Conservation (phyloP, 2,329 filamentous ascomycete species). For the Ophiostoma sp. region DNA sequence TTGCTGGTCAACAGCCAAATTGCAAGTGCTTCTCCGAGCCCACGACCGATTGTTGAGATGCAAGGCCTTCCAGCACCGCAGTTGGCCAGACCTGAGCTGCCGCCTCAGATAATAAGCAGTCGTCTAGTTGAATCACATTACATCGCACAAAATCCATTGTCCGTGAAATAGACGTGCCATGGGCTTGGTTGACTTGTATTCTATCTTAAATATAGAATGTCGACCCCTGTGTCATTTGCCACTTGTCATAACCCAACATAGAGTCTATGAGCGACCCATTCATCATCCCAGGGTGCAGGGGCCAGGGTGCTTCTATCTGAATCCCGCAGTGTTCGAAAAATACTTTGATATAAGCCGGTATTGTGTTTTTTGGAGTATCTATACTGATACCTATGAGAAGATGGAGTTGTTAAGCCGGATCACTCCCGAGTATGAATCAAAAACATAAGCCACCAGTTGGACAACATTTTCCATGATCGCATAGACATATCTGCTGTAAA, state of each 20-base stretch:
- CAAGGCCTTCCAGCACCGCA: background rate
- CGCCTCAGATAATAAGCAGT: background rate
- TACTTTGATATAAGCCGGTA: background rate
- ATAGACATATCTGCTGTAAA: too few species aligned
- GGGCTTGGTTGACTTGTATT: background rate
- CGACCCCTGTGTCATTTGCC: background rate
- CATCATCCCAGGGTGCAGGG: background rate
- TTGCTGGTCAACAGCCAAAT: background rate
- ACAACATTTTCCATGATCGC: too few species aligned
- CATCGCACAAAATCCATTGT: background rate
- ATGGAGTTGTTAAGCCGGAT: too few species aligned
- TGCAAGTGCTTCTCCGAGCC: background rate
- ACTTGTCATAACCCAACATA: background rate
- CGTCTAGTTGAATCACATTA: background rate
- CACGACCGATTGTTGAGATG: background rate
- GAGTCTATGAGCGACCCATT: background rate
- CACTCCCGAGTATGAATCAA: too few species aligned
- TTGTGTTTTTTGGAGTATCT: too few species aligned
- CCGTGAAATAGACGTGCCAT: background rate
- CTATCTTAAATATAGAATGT: background rate
- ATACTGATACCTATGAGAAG: too few species aligned
- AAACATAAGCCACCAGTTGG: too few species aligned
- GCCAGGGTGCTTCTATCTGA: background rate
- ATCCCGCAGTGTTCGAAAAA: background rate
- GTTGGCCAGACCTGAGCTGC: background rate